Evolutionary conservation across 768 basidiomycete species (phyloP).

Genomic region (Lactarius sp.): DNA sequence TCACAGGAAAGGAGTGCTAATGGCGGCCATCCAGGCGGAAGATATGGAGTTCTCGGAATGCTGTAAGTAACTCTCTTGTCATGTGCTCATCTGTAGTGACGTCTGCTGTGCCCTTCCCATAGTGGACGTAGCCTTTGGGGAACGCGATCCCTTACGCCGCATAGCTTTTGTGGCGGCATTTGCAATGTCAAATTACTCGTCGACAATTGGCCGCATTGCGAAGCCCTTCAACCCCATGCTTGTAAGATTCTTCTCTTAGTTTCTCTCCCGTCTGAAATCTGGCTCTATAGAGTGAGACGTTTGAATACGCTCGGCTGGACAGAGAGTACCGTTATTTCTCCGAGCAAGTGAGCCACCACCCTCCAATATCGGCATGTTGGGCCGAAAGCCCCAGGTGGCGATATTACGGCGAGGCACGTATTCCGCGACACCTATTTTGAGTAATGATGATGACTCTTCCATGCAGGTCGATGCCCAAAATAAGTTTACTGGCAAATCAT

Average conservation of each 20-base stretch:
- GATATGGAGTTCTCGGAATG: slow-evolving; percentile 98
- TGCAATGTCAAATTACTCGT: slow-evolving; percentile 97
- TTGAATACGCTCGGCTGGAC: slow-evolving; percentile 86
- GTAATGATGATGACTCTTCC: slow-evolving; percentile 4
- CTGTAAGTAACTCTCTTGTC: slow-evolving; percentile 43
- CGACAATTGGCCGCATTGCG: slow-evolving; percentile 92
- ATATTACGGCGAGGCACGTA: slow-evolving; percentile 77
- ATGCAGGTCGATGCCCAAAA: slow-evolving; percentile 89
- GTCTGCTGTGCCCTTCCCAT: background rate
- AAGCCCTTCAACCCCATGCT: slow-evolving; percentile 98
- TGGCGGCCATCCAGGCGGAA: slow-evolving; percentile 51
- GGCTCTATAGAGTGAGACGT: slow-evolving; percentile 73
- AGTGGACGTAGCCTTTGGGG: slow-evolving; percentile 83
- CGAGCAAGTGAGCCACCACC: slow-evolving; percentile 97
- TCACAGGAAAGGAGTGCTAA: slow-evolving; percentile 7
- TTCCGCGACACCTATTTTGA: background rate
- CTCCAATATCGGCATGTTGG: slow-evolving; percentile 95
- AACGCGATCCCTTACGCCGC: slow-evolving; percentile 71
- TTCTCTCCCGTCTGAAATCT: background rate
- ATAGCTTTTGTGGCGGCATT: slow-evolving; percentile 94
- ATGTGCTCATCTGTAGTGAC: background rate
- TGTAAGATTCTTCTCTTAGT: slow-evolving; percentile 39
- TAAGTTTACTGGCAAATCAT: slow-evolving; percentile 93
- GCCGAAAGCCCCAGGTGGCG: slow-evolving; percentile 86
- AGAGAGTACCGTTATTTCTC: slow-evolving; percentile 89